Conservation (phyloP, 345 rosid species). For the Pseudoturritis turrita region DNA sequence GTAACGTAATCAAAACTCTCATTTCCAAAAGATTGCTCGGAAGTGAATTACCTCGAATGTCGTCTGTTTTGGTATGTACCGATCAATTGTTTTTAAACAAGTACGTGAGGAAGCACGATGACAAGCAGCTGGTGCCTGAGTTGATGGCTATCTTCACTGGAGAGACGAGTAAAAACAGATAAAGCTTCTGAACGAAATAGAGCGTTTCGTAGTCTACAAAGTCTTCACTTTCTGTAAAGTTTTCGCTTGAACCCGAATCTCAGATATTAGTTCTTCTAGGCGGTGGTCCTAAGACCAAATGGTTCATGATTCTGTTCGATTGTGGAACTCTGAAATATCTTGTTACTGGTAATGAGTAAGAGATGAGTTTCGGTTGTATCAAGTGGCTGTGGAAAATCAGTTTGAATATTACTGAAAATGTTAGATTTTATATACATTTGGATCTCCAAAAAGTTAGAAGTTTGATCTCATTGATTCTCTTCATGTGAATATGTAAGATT, state of each 20-base stretch:
- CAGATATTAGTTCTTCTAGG: background rate
- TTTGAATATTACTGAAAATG: too few relatives aligned
- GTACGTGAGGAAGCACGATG: background rate
- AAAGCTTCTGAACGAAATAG: background rate
- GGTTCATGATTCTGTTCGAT: too few relatives aligned
- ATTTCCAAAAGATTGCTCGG: slow-evolving; percentile 5
- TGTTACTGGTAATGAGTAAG: too few relatives aligned
- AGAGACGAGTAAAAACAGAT: background rate
- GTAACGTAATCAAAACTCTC: slow-evolving; percentile 18
- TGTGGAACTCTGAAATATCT: too few relatives aligned
- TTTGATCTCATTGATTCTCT: background rate
- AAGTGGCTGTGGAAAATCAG: too few relatives aligned
- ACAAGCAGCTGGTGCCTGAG: background rate
- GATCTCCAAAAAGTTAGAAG: background rate
- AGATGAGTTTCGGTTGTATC: too few relatives aligned
- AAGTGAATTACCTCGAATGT: background rate
- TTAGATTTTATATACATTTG: background rate
- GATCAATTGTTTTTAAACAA: background rate
- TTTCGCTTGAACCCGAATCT: too few relatives aligned
- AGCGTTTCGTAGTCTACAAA: background rate
- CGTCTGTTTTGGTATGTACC: background rate
- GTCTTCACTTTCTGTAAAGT: too few relatives aligned
- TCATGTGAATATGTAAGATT: background rate
- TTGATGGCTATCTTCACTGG: slow-evolving; percentile 1
- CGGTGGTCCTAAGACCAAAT: background rate